A percentile compares a stretch with the other conserved stretches of the same genome.
These are phyloP conservation scores for Fusarium staphyleae DNA, from an alignment of 2,329 filamentous ascomycete species.

Conservation along the genomic window DNA sequence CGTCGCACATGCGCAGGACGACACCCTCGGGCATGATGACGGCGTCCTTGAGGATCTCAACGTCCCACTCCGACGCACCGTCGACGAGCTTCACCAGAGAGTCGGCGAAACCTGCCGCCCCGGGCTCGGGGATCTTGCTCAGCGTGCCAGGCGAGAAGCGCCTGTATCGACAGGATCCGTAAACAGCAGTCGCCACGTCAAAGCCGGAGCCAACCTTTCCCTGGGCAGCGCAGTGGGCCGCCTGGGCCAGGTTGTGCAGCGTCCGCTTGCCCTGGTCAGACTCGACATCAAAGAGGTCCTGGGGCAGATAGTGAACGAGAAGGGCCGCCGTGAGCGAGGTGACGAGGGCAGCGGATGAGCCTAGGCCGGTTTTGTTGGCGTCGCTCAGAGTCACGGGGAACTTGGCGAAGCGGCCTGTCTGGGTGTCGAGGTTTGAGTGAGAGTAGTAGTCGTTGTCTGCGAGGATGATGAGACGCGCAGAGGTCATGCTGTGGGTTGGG, in stretches of 20 bases:
- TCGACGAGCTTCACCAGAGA: constrained; percentile 72
- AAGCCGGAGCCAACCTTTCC: constrained; percentile 97
- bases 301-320: constrained; percentile 75
- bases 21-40: constrained; percentile 76
- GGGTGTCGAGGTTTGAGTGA: constrained; percentile 48
- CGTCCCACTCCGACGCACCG: constrained; percentile 74
- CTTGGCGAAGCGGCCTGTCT: constrained; percentile 69
- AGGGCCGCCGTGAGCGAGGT: constrained; percentile 83
- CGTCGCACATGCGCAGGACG: constrained; percentile 90
- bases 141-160: constrained; percentile 89
- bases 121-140: constrained; percentile 69
- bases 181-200: constrained; percentile 91
- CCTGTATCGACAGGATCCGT: constrained; percentile 87
- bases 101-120: constrained; percentile 69
- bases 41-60: constrained; percentile 72
- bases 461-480: constrained; percentile 82
- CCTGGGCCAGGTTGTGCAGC: constrained; percentile 93
- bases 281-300: constrained; percentile 61
- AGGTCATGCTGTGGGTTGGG: constrained; percentile 61
- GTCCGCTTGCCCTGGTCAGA: constrained; percentile 62
- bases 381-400: constrained; percentile 78
- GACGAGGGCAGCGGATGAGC: constrained; percentile 92
- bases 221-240: constrained; percentile 92
- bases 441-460: constrained; percentile 99
- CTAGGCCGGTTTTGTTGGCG: constrained; percentile 95